phyloP scores from a whole-genome alignment of 139 green algal species.

The Asterochloris erici region DNA sequence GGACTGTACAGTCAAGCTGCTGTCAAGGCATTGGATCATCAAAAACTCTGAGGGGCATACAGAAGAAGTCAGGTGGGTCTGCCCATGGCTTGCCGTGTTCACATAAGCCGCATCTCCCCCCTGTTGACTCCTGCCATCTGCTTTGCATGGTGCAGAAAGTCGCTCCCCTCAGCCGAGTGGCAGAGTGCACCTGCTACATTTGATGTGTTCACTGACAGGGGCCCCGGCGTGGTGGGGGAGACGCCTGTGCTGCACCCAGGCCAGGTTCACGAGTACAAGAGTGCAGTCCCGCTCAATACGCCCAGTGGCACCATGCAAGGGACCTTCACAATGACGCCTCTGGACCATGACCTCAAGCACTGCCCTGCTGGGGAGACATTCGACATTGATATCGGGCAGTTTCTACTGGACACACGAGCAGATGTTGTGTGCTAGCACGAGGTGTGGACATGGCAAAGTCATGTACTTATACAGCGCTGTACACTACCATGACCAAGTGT shows the following conservation, averaged over 20 bases:
- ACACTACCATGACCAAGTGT: too few relatives aligned
- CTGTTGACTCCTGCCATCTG: background rate
- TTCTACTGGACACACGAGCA: too few relatives aligned
- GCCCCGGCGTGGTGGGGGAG: conserved; percentile 9
- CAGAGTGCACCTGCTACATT: background rate
- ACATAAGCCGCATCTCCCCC: background rate
- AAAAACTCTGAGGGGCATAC: conserved; percentile 5
- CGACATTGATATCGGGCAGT: too few relatives aligned
- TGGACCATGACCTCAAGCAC: background rate
- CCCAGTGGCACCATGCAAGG: conserved; percentile 5
- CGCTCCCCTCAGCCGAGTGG: background rate
- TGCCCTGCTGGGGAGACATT: too few relatives aligned
- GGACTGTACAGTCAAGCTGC: conserved; percentile 1
- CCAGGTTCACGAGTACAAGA: background rate
- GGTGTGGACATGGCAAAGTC: too few relatives aligned
- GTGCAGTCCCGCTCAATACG: background rate
- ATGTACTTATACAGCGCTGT: too few relatives aligned
- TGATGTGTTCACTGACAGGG: background rate
- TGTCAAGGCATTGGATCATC: conserved; percentile 8
- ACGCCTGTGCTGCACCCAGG: conserved; percentile 4
- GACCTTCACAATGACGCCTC: background rate
- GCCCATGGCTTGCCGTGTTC: background rate
- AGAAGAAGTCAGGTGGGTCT: conserved; percentile 7
- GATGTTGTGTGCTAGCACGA: too few relatives aligned
- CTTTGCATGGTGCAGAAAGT: background rate